Base-by-base conservation (phyloP, 495 filamentous ascomycete species). In the Clohesyomyces aquaticus region DNA sequence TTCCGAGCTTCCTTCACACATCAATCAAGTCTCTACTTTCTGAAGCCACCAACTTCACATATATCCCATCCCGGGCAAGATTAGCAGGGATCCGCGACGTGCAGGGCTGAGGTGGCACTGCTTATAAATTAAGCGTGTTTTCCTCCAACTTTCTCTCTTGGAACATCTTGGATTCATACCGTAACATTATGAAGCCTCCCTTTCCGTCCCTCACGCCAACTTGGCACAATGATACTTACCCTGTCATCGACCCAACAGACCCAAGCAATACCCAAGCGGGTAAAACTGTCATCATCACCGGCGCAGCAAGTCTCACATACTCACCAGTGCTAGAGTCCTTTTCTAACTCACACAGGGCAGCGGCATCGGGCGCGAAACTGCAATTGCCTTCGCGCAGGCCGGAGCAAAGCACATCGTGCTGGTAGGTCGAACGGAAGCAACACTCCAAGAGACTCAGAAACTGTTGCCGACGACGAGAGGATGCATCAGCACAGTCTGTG, bases 331-430 rank as follows among this genome's bases (percentile, higher is more conserved):
- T 46, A 8, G 23, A 48, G 12, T 16, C 19, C 11, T 48, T 3
- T 8, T n/a, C 16, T 9, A 50, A 46, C 2, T 41, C 27, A 21
- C 19, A 10, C 49, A 70, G 69, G 65, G 77, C 8, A 71, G 65
- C 56, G 75, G 76, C 6, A 77, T 80, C 22, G 78, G 76, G 21
- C 48, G 59, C 4, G 77, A 74, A 43, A 75, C 72, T 16, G 77
- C 77, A 0, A 38, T 66, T 12, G 74, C 78, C 4, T 81, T 78
- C 45, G 76, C 67, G 4, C n/a, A 21, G 11, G 69, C 66, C 10
- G 53, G 63, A 6, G 65, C 57, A n/a, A 41, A 55, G 25, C 53
- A 61, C 41, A 48, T 61, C 29, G 56, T 71, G 1, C 47, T 73
- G n/a, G 23, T 64, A 32, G 57, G 66, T 1, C 32, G 41, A 0